phyloP scores from a whole-genome alignment of 2,329 filamentous ascomycete genomes.

The Xylaria hypoxylon region DNA sequence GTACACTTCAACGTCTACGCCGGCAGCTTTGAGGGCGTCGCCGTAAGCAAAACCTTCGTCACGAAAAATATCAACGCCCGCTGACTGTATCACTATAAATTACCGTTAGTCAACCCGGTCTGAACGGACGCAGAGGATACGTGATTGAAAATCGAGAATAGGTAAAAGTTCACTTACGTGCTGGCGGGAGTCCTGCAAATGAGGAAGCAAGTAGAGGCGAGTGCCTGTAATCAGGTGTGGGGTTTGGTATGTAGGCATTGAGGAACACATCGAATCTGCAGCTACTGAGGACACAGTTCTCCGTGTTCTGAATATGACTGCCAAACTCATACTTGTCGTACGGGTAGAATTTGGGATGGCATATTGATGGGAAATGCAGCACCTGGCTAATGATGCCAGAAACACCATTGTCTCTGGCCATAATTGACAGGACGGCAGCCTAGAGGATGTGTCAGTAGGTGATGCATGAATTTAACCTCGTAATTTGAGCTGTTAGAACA shows the following conservation, averaged over 20 bases:
- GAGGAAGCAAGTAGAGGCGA: conserved; percentile 36
- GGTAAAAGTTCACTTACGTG: conserved; percentile 25
- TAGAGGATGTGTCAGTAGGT: neutral
- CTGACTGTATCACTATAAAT: conserved; percentile 35
- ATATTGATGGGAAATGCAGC: conserved; percentile 35
- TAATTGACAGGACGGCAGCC: conserved; percentile 25
- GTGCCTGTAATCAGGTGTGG: conserved; percentile 30
- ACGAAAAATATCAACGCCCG: conserved; percentile 38
- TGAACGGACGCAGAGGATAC: neutral
- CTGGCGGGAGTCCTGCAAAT: conserved; percentile 27
- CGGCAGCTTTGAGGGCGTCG: conserved; percentile 27
- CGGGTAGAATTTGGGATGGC: conserved; percentile 36
- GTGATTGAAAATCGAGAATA: neutral
- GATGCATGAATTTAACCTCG: neutral
- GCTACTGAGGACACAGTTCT: conserved; percentile 34
- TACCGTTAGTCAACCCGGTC: neutral
- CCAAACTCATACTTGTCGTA: conserved; percentile 35
- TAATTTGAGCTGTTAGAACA: neutral
- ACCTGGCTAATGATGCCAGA: conserved; percentile 36
- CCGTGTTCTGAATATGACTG: conserved; percentile 34
- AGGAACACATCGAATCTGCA: conserved; percentile 24
- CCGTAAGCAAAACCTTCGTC: conserved; percentile 34
- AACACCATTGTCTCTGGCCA: conserved; percentile 30
- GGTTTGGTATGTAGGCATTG: conserved; percentile 26
- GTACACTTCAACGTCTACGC: conserved; percentile 29